Evolutionary conservation across 345 rosid genomes (phyloP), one percentile per base, ranked within the genome.

Genomic region (Ailanthus altissimus): DNA sequence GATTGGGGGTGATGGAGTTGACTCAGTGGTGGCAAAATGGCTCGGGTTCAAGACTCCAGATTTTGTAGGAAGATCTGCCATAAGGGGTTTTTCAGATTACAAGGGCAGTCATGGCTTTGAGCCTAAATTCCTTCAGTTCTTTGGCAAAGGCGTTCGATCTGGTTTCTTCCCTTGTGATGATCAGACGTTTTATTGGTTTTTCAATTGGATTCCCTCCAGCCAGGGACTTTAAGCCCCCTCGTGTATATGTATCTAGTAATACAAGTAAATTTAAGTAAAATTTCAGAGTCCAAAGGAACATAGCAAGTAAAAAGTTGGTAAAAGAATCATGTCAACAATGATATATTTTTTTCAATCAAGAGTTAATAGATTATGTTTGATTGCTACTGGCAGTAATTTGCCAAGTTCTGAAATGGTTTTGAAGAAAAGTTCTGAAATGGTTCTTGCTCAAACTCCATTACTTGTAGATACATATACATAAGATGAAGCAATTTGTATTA

Each of bases 1-100:
- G 85, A 79, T 93, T 56, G 96, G 97, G 73, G 87, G 94, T 64
- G 96, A 90, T 64, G 96, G 96, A 43, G 89, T 89, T 68, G 85
- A 90, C 74, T 91, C 98, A 2, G 83, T 84, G 56, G 89, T 87
- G 78, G 86, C 90, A 11, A 91, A 84, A 77, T 91, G 89, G 91
- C 75, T 91, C 16, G 96, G 93, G 15, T 87, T 91, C 81, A 86
- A 85, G 77, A 78, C 57, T 6, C 88, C 88, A 1, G 77, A 77
- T 38, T 86, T 53, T 58, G 42, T 82, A 1, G 71, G 88, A 25
- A 67, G 91, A 74, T 68, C 80, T 28, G 83, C 83, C 13, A 81
- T 91, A 15, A 82, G 92, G 70, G 94, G 89, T 49, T 82, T 6
- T 75, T 81, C 82, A 54, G 74, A 86, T 63, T 87, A 78, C 51